Conservation (phyloP, 306 rosid species). For the Styphnolobium japonicum region DNA sequence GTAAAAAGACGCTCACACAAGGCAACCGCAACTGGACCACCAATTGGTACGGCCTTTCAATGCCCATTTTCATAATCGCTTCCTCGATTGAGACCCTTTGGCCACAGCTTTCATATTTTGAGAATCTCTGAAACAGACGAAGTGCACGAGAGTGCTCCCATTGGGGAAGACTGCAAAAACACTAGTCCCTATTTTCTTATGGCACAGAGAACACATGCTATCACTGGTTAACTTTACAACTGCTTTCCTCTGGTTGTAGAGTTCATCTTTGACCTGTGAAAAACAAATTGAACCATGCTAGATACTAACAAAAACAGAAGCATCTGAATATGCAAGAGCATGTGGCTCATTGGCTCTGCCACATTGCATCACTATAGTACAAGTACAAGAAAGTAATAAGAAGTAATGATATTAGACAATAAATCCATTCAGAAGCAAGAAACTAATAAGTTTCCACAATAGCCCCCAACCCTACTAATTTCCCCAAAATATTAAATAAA, state of each 20-base stretch:
- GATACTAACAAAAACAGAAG: conserved; percentile 15
- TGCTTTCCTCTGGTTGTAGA: conserved; percentile 71
- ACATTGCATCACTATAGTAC: neutral
- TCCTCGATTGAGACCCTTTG: conserved; percentile 64
- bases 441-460: neutral
- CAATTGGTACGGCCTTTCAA: neutral
- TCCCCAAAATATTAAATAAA: neutral
- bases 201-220: conserved; percentile 92
- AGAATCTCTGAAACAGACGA: conserved; percentile 91
- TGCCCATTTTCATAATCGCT: conserved; percentile 33
- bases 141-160: conserved; percentile 89
- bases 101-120: conserved; percentile 86
- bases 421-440: neutral
- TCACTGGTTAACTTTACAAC: conserved; percentile 79
- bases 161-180: conserved; percentile 93
- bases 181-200: conserved; percentile 91
- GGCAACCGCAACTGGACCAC: conserved; percentile 5
- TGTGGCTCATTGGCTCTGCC: neutral
- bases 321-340: neutral
- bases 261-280: conserved; percentile 84
- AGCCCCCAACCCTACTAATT: neutral
- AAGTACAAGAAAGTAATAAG: neutral
- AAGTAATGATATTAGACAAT: neutral
- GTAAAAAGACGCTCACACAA: neutral
- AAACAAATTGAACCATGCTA: conserved; percentile 15